Evolutionary conservation across 2,329 filamentous ascomycete species (phyloP).

Genomic region (Cytospora piceae): DNA sequence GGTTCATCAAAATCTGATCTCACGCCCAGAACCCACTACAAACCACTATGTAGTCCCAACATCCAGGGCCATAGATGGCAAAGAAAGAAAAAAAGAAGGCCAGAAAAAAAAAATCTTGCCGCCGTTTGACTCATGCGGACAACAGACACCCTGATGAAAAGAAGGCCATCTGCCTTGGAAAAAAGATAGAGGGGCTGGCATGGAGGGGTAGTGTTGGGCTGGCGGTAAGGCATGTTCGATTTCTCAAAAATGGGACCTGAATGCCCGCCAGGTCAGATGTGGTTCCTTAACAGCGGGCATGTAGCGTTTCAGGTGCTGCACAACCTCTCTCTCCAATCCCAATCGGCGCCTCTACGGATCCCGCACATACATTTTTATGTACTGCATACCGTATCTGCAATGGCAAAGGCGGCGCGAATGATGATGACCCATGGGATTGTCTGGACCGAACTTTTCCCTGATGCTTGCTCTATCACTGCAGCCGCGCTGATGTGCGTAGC

Average conservation of each 20-base stretch:
- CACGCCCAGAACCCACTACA: neutral
- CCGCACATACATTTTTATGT: too few species aligned
- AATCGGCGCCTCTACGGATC: neutral
- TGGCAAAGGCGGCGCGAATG: neutral
- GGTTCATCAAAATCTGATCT: neutral
- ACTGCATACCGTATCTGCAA: neutral
- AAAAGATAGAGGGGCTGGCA: conserved; percentile 16
- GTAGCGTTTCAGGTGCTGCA: conserved; percentile 24
- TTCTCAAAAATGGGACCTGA: conserved; percentile 23
- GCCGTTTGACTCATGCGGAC: conserved; percentile 25
- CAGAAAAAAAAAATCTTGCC: conserved; percentile 12
- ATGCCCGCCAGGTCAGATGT: conserved; percentile 16
- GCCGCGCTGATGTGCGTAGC: neutral
- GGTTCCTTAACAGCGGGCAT: conserved; percentile 16
- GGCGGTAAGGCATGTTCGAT: conserved; percentile 26
- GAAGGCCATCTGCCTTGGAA: conserved; percentile 17
- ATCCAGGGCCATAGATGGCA: conserved; percentile 2
- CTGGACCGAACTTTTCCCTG: neutral
- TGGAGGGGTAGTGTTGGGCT: conserved; percentile 28
- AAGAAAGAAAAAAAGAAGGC: conserved; percentile 1
- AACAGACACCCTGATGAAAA: conserved; percentile 5
- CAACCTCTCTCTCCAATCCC: neutral
- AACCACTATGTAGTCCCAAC: conserved; percentile 2
- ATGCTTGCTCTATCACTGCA: neutral
- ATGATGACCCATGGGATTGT: neutral